Evolutionary conservation across 2,329 filamentous ascomycete genomes (phyloP), one percentile per base, ranked within the genome.

Genomic region (Alternaria metachromatica): DNA sequence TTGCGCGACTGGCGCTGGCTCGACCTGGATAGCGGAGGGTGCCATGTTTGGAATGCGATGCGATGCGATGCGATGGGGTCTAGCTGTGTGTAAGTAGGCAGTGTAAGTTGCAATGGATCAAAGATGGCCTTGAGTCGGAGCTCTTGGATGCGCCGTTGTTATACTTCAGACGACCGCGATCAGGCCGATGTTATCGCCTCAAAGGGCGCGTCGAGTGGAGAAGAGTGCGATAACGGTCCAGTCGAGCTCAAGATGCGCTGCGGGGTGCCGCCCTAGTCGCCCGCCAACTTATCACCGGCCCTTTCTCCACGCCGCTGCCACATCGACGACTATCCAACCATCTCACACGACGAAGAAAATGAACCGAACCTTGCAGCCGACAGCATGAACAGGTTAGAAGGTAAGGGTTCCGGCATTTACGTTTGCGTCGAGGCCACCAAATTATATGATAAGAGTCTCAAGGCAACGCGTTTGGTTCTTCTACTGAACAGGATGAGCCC

Each of bases 21-120:
- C 65, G 37, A 41, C 25, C 43, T 68, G 44, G 15, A 75, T 48
- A 13, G 76, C 76, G n/a, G 76, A 78, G 41, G 77, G 76, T 9
- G 76, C 75, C 76, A 80, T 80, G 44, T 43, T 41, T 43, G 43
- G 44, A n/a, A 53, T 15, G 23, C 12, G 9, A 25, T 48, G 45
- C 5, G 43, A 15, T 50, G 28, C 13, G 33, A 37, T 37, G 30
- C 13, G 37, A 26, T 44, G 13, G 43, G 5, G 45, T n/a, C 50
- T 53, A 55, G 15, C 44, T 58, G 46, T 45, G 12, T 15, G 28
- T 58, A 33, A 58, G 60, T 41, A 26, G 20, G 21, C 20, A 25
- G 37, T 21, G 44, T 21, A 41, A 58, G 46, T 55, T 30, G 21
- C 15, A 30, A 30, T 37, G 12, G 28, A 46, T 60, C 26, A 50